Base-by-base conservation (phyloP, 1,284 basidiomycete species). In the Thelephora terrestris region DNA sequence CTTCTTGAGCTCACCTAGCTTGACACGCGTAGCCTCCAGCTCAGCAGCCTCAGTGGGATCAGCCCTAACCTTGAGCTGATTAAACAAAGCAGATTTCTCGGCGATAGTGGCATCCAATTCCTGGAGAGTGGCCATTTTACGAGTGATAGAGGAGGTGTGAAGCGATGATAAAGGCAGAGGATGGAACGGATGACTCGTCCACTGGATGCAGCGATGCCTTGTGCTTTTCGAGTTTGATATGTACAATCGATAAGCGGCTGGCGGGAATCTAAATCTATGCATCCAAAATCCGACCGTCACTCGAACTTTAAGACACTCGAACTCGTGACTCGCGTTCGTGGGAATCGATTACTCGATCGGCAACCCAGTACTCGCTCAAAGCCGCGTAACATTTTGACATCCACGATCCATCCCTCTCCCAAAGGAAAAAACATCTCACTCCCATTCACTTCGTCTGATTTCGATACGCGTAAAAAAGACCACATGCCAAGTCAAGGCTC, bases 1-100 rank as follows among this genome's bases (percentile, higher is more conserved):
- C 56, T 73, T 78, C 69, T 85, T 84, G 50, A 88, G 66, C 38
- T 88, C 83, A 1, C 78, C 76, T 10, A 89, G 70, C 51, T 71
- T 78, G 68, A 81, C 82, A 68, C 75, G 81, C 12, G 75, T 75
- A 43, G 78, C 78, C 24, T 84, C 79, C n/a, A 85, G 57, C 9
- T 66, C 59, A 12, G 69, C 58, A 2, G 68, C 54, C 47, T 78
- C 74, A 1, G 74, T 71, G 12, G 29, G 29, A 42, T 42, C 39
- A 47, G 71, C 71, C 52, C 79, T 71, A 36, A 75, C 64, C 47
- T 78, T 68, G 32, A 89, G 74, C 45, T 79, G 73, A 58, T 78
- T 78, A 57, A 84, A 70, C 16, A 74, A 62, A 9, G 70, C 60
- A 10, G 69, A 78, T 56, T 81, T 77, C 39, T 70, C 60, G 5